A percentile compares a stretch with the other conserved stretches of the same genome.
phyloP scores from a whole-genome alignment of 2,329 filamentous ascomycete species.

The Harringtonia lauricola region DNA sequence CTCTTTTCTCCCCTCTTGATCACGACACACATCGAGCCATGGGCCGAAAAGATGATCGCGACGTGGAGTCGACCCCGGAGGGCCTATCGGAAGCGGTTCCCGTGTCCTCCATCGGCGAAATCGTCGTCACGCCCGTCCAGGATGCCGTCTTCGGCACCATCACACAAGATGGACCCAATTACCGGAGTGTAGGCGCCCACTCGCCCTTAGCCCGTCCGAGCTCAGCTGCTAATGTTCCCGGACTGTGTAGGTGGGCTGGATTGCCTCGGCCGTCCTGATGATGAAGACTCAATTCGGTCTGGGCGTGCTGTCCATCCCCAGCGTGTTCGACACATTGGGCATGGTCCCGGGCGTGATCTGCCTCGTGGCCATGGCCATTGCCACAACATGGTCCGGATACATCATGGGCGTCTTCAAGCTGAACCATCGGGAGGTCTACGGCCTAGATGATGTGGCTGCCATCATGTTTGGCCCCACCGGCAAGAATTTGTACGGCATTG shows the following conservation, averaged over 20 bases:
- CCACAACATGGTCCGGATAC: constrained; percentile 28
- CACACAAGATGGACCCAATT: constrained; percentile 1
- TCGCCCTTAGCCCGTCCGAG: not conserved
- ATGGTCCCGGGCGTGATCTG: constrained; percentile 77
- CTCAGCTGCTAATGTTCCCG: not conserved
- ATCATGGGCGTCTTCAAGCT: constrained; percentile 28
- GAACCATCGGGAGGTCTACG: constrained; percentile 13
- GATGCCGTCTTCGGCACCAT: constrained; percentile 4
- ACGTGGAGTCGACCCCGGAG: not conserved
- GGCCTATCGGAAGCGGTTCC: not conserved
- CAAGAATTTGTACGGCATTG: not conserved
- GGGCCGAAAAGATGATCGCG: not conserved
- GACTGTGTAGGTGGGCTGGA: constrained; percentile 26
- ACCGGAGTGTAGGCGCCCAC: not conserved
- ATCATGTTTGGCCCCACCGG: not conserved
- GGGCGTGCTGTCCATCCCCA: constrained; percentile 48
- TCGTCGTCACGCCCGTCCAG: not conserved
- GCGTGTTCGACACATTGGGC: constrained; percentile 67
- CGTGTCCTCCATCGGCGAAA: not conserved
- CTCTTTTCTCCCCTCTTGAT: not conserved
- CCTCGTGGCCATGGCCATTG: constrained; percentile 46
- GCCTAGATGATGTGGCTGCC: not conserved
- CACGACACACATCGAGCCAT: not conserved
- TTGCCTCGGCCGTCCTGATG: constrained; percentile 35
- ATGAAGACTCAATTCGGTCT: constrained; percentile 32